A percentile compares a stretch with the other conserved stretches of the same genome.
Conservation (phyloP, 2,329 filamentous ascomycete genomes). For the Trichoderma koningii region DNA sequence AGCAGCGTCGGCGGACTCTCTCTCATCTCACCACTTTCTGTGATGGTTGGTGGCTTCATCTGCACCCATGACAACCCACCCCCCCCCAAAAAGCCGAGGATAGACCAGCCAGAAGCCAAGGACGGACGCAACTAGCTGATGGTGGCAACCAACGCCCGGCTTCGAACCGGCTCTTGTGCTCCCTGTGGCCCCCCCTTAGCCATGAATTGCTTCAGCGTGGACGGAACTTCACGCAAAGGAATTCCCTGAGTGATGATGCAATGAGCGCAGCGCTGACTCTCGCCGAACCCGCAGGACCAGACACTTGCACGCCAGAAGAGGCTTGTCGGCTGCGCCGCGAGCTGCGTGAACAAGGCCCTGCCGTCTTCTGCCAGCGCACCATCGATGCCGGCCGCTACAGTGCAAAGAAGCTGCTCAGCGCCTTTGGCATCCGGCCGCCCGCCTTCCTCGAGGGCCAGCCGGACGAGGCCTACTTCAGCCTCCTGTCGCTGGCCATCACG, state of each 20-base stretch:
- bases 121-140: not conserved
- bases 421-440: slow-evolving; percentile 77
- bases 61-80: not conserved
- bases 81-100: too few relatives aligned
- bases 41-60: slow-evolving; percentile 12
- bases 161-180: not conserved
- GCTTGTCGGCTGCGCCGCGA: slow-evolving; percentile 67
- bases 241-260: not conserved
- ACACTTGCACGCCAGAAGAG: slow-evolving; percentile 67
- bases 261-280: slow-evolving; percentile 4
- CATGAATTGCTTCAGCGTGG: too few relatives aligned
- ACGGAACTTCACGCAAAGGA: not conserved
- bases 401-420: slow-evolving; percentile 81
- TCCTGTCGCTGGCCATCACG: slow-evolving; percentile 75
- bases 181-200: not conserved
- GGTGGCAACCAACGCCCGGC: not conserved
- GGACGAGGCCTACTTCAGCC: slow-evolving; percentile 72
- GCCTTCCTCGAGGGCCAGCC: slow-evolving; percentile 66
- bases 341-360: slow-evolving; percentile 74
- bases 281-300: slow-evolving; percentile 16
- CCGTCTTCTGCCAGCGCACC: slow-evolving; percentile 73
- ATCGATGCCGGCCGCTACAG: slow-evolving; percentile 69
- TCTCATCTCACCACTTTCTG: not conserved
- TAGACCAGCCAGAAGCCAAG: not conserved
- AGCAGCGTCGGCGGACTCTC: not conserved